Percentiles rank a stretch among this genome's conserved stretches.
Conservation (phyloP, 2,329 filamentous ascomycete species). For the Berkeleyomyces basicola region DNA sequence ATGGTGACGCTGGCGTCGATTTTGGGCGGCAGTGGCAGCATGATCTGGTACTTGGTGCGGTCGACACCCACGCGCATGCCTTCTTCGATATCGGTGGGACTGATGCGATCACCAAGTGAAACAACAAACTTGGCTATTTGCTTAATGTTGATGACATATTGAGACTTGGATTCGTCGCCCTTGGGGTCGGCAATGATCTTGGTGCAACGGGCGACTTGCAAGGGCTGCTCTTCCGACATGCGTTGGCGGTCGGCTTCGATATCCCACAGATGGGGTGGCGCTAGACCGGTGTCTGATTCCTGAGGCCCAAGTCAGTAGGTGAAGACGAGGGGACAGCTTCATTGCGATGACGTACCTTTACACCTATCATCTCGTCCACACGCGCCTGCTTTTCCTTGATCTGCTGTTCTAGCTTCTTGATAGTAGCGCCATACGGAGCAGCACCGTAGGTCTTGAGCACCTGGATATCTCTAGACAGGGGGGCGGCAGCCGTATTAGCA, state of each 20-base stretch:
- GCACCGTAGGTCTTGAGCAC: constrained; percentile 98
- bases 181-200: constrained; percentile 98
- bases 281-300: constrained; percentile 97
- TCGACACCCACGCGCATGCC: constrained; percentile 98
- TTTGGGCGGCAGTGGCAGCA: constrained; percentile 88
- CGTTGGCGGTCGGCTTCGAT: constrained; percentile 93
- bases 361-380: constrained; percentile 95
- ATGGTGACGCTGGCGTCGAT: constrained; percentile 98
- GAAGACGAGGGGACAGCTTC: background rate
- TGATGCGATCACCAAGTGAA: constrained; percentile 89
- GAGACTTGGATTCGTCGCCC: constrained; percentile 85
- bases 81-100: constrained; percentile 96
- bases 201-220: constrained; percentile 94
- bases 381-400: constrained; percentile 98
- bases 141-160: constrained; percentile 99
- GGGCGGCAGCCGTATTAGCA: constrained; percentile 14
- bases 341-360: constrained; percentile 38
- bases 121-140: constrained; percentile 99
- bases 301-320: constrained; percentile 22
- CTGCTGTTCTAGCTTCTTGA: constrained; percentile 97
- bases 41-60: constrained; percentile 97
- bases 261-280: constrained; percentile 97
- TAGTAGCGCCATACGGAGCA: constrained; percentile 77
- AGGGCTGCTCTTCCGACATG: constrained; percentile 94
- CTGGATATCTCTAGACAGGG: constrained; percentile 74